Evolutionary conservation across 164 flowering plant species (phyloP).

Genomic region (Houttuynia cordata): DNA sequence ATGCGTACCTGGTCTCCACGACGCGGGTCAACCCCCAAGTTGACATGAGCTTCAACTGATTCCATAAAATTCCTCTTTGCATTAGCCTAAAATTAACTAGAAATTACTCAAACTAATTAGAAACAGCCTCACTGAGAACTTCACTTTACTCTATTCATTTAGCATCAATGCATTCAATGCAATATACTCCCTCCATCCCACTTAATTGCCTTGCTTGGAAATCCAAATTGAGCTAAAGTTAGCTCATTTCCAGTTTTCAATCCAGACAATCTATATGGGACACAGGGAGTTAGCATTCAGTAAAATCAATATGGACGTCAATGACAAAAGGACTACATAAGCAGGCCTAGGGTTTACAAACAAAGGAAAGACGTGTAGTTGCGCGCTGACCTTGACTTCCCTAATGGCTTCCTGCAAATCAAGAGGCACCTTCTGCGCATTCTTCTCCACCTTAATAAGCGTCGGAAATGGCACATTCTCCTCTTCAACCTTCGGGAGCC

Average conservation of each 20-base stretch:
- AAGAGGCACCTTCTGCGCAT: slow-evolving; percentile 32
- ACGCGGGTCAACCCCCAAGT: slow-evolving; percentile 57
- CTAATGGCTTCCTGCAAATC: slow-evolving; percentile 77
- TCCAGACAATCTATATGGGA: too few relatives aligned
- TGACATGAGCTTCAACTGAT: slow-evolving; percentile 91
- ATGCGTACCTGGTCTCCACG: slow-evolving; percentile 65
- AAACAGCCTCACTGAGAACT: too few relatives aligned
- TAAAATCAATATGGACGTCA: not conserved
- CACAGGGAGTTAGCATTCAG: not conserved
- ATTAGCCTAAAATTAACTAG: slow-evolving; percentile 59
- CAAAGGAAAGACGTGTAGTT: not conserved
- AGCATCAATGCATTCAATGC: not conserved
- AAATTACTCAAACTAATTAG: slow-evolving; percentile 17
- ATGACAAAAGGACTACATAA: not conserved
- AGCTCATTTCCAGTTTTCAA: not conserved
- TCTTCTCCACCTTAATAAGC: slow-evolving; percentile 50
- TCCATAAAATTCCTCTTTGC: slow-evolving; percentile 61
- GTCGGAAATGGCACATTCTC: slow-evolving; percentile 56
- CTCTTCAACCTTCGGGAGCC: slow-evolving; percentile 20
- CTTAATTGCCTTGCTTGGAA: too few relatives aligned
- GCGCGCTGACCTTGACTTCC: slow-evolving; percentile 65
- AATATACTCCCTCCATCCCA: too few relatives aligned
- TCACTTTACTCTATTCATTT: not conserved
- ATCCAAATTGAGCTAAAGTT: too few relatives aligned
- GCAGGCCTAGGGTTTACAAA: not conserved